Percentiles rank a stretch among this genome's conserved stretches.
Conservation (phyloP, 2,329 filamentous ascomycete genomes). For the Calonectria fujianensis region DNA sequence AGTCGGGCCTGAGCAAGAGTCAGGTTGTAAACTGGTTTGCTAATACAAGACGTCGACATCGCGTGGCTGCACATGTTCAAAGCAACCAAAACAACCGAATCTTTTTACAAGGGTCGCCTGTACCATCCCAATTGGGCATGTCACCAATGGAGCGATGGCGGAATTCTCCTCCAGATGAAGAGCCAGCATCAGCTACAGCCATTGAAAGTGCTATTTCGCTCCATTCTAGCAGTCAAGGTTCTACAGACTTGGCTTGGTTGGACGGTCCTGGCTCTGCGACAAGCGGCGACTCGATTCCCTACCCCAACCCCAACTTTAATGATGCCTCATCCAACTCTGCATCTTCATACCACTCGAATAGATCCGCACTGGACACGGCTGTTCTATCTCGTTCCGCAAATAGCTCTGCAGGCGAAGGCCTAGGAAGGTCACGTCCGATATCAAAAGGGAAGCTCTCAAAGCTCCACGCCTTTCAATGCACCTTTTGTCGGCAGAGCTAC, state of each 20-base stretch:
- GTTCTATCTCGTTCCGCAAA: constrained; percentile 49
- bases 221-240: constrained; percentile 43
- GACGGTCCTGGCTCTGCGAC: constrained; percentile 58
- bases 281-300: constrained; percentile 57
- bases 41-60: constrained; percentile 69
- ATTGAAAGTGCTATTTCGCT: constrained; percentile 60
- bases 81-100: constrained; percentile 51
- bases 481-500: constrained; percentile 62
- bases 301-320: constrained; percentile 43
- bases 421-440: constrained; percentile 39
- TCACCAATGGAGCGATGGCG: constrained; percentile 68
- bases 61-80: constrained; percentile 58
- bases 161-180: constrained; percentile 66
- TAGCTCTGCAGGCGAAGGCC: constrained; percentile 47
- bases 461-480: constrained; percentile 59
- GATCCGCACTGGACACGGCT: constrained; percentile 39
- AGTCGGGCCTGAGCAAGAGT: constrained; percentile 67
- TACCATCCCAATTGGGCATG: constrained; percentile 63
- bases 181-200: constrained; percentile 62
- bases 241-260: constrained; percentile 44
- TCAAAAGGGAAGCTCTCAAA: constrained; percentile 42
- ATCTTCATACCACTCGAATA: constrained; percentile 53
- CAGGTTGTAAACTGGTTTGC: constrained; percentile 71
- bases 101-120: constrained; percentile 65
- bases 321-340: constrained; percentile 55